phyloP scores from a whole-genome alignment of 495 filamentous ascomycete genomes.

The Penicillium ochrochloron region DNA sequence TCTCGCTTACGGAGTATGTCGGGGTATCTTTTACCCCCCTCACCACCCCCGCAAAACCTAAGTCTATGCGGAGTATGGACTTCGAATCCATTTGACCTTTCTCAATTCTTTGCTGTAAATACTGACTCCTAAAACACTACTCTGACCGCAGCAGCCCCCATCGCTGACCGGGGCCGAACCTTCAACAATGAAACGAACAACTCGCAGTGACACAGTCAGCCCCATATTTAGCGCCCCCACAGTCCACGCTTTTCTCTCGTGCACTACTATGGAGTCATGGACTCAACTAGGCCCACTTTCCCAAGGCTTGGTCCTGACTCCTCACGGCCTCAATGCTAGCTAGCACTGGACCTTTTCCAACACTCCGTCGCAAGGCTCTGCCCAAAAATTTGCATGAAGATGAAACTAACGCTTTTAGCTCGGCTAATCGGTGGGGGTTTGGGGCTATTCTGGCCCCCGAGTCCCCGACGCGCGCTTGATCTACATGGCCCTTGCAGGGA shows the following conservation, averaged over 20 bases:
- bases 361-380: background rate
- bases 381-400: constrained; percentile 2
- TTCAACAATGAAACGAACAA: background rate
- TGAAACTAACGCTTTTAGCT: background rate
- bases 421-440: background rate
- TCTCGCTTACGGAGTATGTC: background rate
- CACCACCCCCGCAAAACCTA: background rate
- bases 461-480: background rate
- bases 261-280: too few species aligned
- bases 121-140: background rate
- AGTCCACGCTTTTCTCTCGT: background rate
- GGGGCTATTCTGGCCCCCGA: background rate
- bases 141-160: background rate
- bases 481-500: constrained; percentile 19
- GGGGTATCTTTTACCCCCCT: background rate
- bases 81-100: too few species aligned
- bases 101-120: too few species aligned
- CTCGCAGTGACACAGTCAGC: background rate
- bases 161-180: background rate
- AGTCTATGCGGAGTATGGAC: too few species aligned
- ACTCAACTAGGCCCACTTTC: background rate
- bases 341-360: background rate
- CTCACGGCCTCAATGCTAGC: background rate
- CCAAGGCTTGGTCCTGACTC: background rate
- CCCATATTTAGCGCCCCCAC: constrained; percentile 9